Evolutionary conservation across 768 basidiomycete species (phyloP), one percentile per base, ranked within the genome.

Genomic region (Hortiboletus campestris): DNA sequence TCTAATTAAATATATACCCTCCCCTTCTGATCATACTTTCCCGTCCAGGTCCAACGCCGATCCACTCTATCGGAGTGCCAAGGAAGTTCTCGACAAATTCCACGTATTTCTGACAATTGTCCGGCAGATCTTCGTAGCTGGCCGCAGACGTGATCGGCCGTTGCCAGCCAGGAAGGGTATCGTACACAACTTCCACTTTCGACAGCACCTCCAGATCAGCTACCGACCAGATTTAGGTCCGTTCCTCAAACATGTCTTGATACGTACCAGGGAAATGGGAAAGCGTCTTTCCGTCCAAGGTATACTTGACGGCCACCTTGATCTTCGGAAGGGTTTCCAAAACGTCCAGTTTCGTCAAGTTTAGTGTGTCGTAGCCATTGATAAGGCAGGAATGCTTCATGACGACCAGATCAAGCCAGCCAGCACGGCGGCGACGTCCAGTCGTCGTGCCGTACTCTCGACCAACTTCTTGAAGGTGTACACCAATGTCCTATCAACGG

Each of bases 401-500:
- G 40, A 98, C 93, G 53, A 98, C 92, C 14, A 98, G 79, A 73
- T 99, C 97, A 43, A 99, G 84, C 97, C 97, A 99, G 13, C 97
- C 97, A 72, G 94, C 93, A 51, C 97, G 88, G 55, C 97, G 81
- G 36, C 90, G 78, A 29, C 97, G 85, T 8, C 97, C 97, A 1
- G 97, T 99, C 2, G 94, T 97, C 25, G 84, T 85, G 19, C 97
- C 97, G 60, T 81, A 97, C 70, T 99, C 97, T 44, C 79, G 81
- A 6, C 97, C 97, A 9, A 98, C 87, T 73, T 95, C 92, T 77
- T 98, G 97, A 17, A 99, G 75, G 63, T 94, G 92, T 19, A 80
- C 79, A 12, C 97, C 97, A 39, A 87, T 70, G 28, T 86, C 84
- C 93, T 94, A 64, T 41, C 41, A 11, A 46, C 42, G 25, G 28